Percentiles rank a stretch among this genome's conserved stretches.
These are phyloP conservation scores for Flaveria robusta DNA, from an alignment of 129 eudicot genomes.

Conservation along the genomic window DNA sequence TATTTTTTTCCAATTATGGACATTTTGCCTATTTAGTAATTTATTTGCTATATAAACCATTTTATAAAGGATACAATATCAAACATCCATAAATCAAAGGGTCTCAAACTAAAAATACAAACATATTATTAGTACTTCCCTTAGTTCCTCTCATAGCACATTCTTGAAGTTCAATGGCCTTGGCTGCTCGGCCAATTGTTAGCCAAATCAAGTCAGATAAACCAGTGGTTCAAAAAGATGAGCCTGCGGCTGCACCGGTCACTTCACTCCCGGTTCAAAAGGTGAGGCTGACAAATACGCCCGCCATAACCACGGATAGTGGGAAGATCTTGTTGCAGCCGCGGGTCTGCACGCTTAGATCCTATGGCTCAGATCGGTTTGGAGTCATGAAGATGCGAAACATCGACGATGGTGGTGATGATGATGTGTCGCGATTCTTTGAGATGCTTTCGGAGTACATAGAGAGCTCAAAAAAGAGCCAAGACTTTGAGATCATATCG, in stretches of 20 bases:
- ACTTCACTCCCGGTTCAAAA: constrained; percentile 42
- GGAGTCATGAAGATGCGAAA: constrained; percentile 49
- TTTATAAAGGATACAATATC: neutral
- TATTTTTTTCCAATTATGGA: no score
- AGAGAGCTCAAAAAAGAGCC: constrained; percentile 84
- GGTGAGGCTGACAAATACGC: constrained; percentile 25
- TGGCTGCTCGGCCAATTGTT: constrained; percentile 53
- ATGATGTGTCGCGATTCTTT: constrained; percentile 63
- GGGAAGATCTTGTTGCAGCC: constrained; percentile 83
- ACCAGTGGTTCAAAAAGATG: constrained; percentile 37
- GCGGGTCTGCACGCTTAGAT: constrained; percentile 75
- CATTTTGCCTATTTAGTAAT: no score
- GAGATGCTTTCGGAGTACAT: constrained; percentile 71
- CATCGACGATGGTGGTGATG: constrained; percentile 26
- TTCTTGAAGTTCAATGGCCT: constrained; percentile 46
- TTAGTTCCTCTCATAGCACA: constrained; percentile 2
- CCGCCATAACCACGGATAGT: constrained; percentile 16
- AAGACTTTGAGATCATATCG: constrained; percentile 80
- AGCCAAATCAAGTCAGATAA: constrained; percentile 48
- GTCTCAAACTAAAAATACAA: constrained; percentile 12
- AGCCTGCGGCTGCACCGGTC: constrained; percentile 12
- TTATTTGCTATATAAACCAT: no score
- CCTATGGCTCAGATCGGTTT: constrained; percentile 61
- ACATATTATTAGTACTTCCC: constrained; percentile 5
- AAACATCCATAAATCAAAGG: constrained; percentile 1